Percentiles rank a stretch among this genome's conserved stretches.
These are phyloP conservation scores for Stemphylium vesicarium DNA, from an alignment of 2,329 filamentous ascomycete genomes.

Conservation along the genomic window DNA sequence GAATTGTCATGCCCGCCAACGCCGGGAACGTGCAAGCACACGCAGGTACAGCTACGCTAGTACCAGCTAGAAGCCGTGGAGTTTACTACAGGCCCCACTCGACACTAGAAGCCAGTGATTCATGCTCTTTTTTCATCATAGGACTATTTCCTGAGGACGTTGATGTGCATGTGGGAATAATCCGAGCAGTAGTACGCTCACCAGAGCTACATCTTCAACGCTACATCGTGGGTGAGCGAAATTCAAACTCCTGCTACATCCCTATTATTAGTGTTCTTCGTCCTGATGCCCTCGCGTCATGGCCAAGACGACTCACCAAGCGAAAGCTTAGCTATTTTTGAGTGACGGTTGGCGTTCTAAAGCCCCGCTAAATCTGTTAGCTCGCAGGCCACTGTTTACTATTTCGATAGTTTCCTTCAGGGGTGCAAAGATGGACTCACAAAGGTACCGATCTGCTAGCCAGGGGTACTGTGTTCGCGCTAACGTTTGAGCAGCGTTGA, in stretches of 20 bases:
- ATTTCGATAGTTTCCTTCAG: constrained; percentile 19
- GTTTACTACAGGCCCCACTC: not conserved
- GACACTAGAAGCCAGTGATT: not conserved
- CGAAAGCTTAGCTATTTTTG: constrained; percentile 23
- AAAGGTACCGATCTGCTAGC: not conserved
- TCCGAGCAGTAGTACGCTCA: not conserved
- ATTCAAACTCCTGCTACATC: not conserved
- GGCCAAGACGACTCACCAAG: constrained; percentile 5
- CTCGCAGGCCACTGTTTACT: constrained; percentile 14
- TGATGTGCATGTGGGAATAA: not conserved
- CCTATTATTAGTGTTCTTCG: not conserved
- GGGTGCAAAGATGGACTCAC: not conserved
- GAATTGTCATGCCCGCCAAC: constrained; percentile 10
- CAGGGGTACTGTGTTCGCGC: constrained; percentile 4
- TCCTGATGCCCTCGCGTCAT: not conserved
- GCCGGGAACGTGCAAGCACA: constrained; percentile 9
- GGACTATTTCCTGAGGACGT: not conserved
- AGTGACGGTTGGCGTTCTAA: constrained; percentile 9
- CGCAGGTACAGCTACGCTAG: constrained; percentile 5
- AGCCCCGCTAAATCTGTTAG: constrained; percentile 9
- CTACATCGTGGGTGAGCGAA: not conserved
- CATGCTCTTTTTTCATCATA: not conserved
- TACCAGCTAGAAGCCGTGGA: constrained; percentile 1
- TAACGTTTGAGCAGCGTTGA: constrained; percentile 10
- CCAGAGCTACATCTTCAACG: not conserved